Base-by-base conservation (phyloP, 257 asterid genomes). In the Euphrasia confusa region DNA sequence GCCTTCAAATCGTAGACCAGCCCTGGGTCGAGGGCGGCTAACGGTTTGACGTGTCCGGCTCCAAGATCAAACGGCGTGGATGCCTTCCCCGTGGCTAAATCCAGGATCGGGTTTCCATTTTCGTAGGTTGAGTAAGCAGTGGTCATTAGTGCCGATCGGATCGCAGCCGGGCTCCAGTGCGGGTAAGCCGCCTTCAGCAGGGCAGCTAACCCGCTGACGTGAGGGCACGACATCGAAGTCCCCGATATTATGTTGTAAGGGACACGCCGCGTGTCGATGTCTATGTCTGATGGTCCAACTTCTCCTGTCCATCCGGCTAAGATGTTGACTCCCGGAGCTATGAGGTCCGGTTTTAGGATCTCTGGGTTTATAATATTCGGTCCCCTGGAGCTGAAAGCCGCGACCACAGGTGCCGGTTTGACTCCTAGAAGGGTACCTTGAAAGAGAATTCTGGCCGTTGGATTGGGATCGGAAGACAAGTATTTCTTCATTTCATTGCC, bases 191-290 rank as follows among this genome's bases (percentile, higher is more conserved):
- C 79, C 47, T 81, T 88, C 0, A 88, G 67, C 59, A 85, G 49
- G 32, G 89, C 96, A 13, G 94, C 96, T 47, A 88, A 58, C 79
- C 96, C 96, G 64, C 96, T 88, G 42, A 83, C 82, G 73, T 88
- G 96, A 0, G 96, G 96, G 52, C 96, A 88, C 24, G 96, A 88
- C 96, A 88, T 88, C 0, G 96, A 88, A 0, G 94, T 85, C 15
- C 96, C 96, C 1, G 91, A 88, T 14, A 88, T 76, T 15, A 88
- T 84, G 83, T 88, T 88, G 79, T 79, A 88, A 27, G 58, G 80
- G 2, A 83, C 91, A 9, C 86, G 91, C 44, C 96, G 62, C 2
- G 0, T 2, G 78, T 88, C 96, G 68, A 76, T 91, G 0, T 81
- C 50, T 30, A 85, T 48, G 7, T 86, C 94, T 0, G 89, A 81